Base-by-base conservation (phyloP, 176 grass and related monocot species). In the Hsuehochloa calcarea region DNA sequence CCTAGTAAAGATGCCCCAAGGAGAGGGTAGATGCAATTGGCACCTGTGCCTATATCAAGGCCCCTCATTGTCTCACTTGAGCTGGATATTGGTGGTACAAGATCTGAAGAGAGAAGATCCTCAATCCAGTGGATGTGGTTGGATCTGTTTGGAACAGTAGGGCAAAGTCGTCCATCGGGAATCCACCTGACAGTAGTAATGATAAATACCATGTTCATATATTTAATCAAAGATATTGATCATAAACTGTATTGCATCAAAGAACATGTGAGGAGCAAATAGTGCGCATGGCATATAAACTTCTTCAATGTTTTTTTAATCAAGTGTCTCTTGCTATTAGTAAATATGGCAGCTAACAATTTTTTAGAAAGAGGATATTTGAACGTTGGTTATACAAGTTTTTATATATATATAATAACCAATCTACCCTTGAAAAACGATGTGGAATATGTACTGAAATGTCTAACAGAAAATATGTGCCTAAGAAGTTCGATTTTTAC, bases 81-180 rank as follows among this genome's bases (percentile, higher is more conserved):
- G 64, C 25, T 74, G 41, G 85, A 70, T 75, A 71, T 79, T 78
- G 77, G 47, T 68, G 93, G 96, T 82, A 94, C 94, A 69, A 96
- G 83, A 69, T 90, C 29, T 6, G 89, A 95, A 38, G 80, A 85
- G 40, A 98, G 87, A 56, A 95, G 90, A 66, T 98, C 96, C 75
- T 94, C 96, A 16, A 98, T 98, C 96, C 96, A 95, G 69, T 96
- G 96, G 61, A 99, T 99, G 68, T 96, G 96, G 51, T 98, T 92
- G 25, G 91, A 98, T 80, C 96, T 84, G 77, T 98, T 98, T 40
- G 96, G 96, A 87, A 95, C 86, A 65, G 93, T 96, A 73, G 91
- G 96, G 59, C 93, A 96, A 38, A 99, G 88, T 39, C 96, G 89
- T 62, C 91, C 88, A 84, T 96, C 90, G 37, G 96, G 93, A 82